Evolutionary conservation across 2,329 filamentous ascomycete species (phyloP).

Genomic region (Daldinia eschscholtzii): DNA sequence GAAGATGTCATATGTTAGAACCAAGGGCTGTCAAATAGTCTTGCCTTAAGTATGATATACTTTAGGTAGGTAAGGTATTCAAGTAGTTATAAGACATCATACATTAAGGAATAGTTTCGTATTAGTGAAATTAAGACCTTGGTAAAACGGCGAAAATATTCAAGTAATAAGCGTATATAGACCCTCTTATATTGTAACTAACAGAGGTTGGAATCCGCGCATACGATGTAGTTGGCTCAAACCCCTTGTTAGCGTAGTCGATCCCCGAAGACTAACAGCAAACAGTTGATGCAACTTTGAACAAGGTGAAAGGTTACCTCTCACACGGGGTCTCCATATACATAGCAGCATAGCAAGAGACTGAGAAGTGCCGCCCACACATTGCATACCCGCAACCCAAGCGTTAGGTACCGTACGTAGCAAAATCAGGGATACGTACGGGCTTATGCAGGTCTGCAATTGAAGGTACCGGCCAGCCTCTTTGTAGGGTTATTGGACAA

Average conservation of each 20-base stretch:
- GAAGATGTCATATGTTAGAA: not conserved
- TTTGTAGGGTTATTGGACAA: constrained; percentile 34
- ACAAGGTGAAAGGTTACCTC: constrained; percentile 7
- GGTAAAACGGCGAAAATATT: not conserved
- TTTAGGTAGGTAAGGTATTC: not conserved
- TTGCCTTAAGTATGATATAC: not conserved
- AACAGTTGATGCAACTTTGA: constrained; percentile 27
- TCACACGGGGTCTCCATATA: constrained; percentile 7
- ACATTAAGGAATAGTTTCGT: not conserved
- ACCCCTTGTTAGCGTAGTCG: constrained; percentile 23
- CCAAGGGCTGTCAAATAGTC: not conserved
- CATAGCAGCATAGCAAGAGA: constrained; percentile 17
- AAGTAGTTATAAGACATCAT: not conserved
- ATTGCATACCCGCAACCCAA: constrained; percentile 43
- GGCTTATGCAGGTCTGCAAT: constrained; percentile 31
- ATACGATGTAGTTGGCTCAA: constrained; percentile 15
- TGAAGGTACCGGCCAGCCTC: constrained; percentile 41
- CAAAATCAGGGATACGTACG: constrained; percentile 28
- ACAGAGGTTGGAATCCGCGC: constrained; percentile 2
- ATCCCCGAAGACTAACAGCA: constrained; percentile 29
- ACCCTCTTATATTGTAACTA: constrained; percentile 7
- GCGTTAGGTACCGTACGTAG: constrained; percentile 36
- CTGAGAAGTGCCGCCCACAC: constrained; percentile 31
- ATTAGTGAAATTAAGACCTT: not conserved
- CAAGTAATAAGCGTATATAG: not conserved